Base-by-base conservation (phyloP, 2,329 filamentous ascomycete species). In the Pseudogymnoascus sp. region DNA sequence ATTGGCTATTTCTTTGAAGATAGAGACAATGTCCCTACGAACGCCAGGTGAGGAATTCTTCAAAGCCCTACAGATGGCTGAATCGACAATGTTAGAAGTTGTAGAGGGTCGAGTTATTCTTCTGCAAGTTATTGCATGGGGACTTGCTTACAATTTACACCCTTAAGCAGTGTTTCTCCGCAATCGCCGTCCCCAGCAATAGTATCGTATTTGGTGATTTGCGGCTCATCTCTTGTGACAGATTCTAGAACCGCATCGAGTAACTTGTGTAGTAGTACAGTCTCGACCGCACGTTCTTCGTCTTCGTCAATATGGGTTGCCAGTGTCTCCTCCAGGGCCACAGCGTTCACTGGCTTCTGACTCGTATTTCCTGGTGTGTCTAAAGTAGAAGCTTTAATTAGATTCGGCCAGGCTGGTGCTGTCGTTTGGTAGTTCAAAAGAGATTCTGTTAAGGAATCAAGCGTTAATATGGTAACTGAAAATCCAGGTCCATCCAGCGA, bases 401-500 rank as follows among this genome's bases (percentile, higher is more conserved):
- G 19, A 6, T 78, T 78, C 0, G 80, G 80, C 80, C 80, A 82
- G 2, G 77, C 76, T 2, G 78, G 77, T 1, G 81, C 80, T 29
- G 75, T 78, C 0, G 81, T 83, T 2, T 78, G 77, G 23, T 74
- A 72, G 64, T 82, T 79, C 1, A 83, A 73, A 2, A 83, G 71
- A 35, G 70, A 65, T 39, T 66, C 69, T 6, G 72, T 70, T n/a
- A 71, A 71, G 6, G 63, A 66, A 0, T 76, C 76, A 58, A 83
- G 71, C 66, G 83, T 83, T 33, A 80, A 79, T 0, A 84, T 70
- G 0, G 81, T 82, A 33, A 83, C 78, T 6, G 78, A 81, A 74
- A 82, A 83, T 4, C 81, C 81, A 6, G 81, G 81, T 1, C 77
- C 81, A 66, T 83, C 83, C 7, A 83, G 71, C 0, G 79, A 82